A percentile compares a stretch with the other conserved stretches of the same genome.
Evolutionary conservation across 1,284 basidiomycete genomes (phyloP).

Genomic region (Vanrija sp.): DNA sequence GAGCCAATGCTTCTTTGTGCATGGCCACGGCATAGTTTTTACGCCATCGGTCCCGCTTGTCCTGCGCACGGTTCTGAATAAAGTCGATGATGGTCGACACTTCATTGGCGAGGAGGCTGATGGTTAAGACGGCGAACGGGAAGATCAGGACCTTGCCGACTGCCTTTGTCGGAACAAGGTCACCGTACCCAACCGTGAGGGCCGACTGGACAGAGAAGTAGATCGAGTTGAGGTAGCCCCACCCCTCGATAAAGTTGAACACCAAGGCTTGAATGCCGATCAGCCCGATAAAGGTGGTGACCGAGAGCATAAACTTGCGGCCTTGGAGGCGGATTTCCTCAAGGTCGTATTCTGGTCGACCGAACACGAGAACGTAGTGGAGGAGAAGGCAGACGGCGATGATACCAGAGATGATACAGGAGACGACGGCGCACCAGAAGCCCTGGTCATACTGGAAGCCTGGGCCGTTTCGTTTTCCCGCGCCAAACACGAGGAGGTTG

Average conservation of each 20-base stretch:
- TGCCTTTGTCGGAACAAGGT: conserved; percentile 31
- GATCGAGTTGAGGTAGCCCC: conserved; percentile 43
- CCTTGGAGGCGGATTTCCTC: conserved; percentile 41
- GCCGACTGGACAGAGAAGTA: conserved; percentile 31
- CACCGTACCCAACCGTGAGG: conserved; percentile 48
- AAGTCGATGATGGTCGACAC: conserved; percentile 48
- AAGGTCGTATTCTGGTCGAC: conserved; percentile 14
- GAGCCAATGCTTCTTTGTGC: conserved; percentile 29
- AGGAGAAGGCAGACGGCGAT: conserved; percentile 43
- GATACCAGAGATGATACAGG: conserved; percentile 43
- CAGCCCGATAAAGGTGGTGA: conserved; percentile 45
- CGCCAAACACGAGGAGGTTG: conserved; percentile 46
- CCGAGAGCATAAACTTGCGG: conserved; percentile 50
- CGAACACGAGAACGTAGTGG: conserved; percentile 45
- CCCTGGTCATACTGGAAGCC: conserved; percentile 45
- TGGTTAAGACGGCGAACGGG: conserved; percentile 48
- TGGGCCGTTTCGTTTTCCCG: conserved; percentile 24
- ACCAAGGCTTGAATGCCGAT: conserved; percentile 42
- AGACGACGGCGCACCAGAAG: conserved; percentile 51
- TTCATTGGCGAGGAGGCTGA: conserved; percentile 48
- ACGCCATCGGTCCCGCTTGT: conserved; percentile 42
- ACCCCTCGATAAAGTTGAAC: conserved; percentile 40
- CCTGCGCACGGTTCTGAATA: conserved; percentile 31
- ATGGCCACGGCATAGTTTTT: conserved; percentile 37
- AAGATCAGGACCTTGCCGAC: conserved; percentile 48